Percentiles rank a stretch among this genome's conserved stretches.
These are phyloP conservation scores for Hemileccinum hortonii DNA, from an alignment of 1,284 basidiomycete genomes.

Conservation along the genomic window DNA sequence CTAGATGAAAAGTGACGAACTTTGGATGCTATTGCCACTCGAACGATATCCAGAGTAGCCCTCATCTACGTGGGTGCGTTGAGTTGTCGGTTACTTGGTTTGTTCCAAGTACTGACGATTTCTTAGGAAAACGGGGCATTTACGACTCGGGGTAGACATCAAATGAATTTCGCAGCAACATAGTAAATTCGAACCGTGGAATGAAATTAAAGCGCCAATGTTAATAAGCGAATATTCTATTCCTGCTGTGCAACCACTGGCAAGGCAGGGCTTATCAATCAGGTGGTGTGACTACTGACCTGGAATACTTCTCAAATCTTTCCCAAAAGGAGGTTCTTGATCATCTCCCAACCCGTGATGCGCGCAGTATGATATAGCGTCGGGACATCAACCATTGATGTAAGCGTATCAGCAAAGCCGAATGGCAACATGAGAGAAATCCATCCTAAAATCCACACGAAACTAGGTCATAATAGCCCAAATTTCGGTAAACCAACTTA, in stretches of 20 bases:
- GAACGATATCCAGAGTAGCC: no score
- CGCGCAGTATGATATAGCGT: slow-evolving; percentile 80
- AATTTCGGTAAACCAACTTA: slow-evolving; percentile 36
- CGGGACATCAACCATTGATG: slow-evolving; percentile 86
- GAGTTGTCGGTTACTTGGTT: no score
- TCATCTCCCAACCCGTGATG: slow-evolving; percentile 83
- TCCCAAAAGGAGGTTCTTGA: slow-evolving; percentile 77
- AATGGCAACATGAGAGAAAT: slow-evolving; percentile 92
- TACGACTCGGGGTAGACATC: no score
- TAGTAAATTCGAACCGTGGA: no score
- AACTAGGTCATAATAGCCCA: neutral
- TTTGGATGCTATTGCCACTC: no score
- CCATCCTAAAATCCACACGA: slow-evolving; percentile 58
- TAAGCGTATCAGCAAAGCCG: slow-evolving; percentile 83
- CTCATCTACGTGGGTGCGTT: no score
- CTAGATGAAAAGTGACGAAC: no score
- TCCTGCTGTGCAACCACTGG: neutral
- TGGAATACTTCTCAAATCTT: no score
- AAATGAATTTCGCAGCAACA: no score
- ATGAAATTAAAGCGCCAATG: neutral
- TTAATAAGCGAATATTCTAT: slow-evolving; percentile 1
- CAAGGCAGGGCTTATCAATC: neutral
- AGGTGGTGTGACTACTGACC: neutral
- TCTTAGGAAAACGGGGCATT: no score
- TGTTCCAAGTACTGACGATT: no score